A percentile compares a stretch with the other conserved stretches of the same genome.
Conservation (phyloP, 257 asterid species). For the Nicotiana sylvestris region DNA sequence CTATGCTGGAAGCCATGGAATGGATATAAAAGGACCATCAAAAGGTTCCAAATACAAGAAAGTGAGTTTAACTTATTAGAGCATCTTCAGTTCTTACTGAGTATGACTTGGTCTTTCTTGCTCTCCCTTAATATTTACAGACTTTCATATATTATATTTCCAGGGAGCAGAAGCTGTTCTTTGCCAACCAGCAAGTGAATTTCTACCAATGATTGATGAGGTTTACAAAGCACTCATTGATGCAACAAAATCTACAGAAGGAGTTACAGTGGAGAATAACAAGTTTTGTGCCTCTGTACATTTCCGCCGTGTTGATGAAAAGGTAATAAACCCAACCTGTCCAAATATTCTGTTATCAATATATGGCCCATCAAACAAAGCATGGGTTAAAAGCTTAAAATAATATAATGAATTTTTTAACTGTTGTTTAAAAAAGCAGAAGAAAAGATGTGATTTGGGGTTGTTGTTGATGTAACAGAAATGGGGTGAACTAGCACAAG, state of each 20-base stretch:
- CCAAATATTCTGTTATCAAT: neutral
- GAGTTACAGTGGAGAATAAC: conserved; percentile 82
- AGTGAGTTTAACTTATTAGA: conserved; percentile 30
- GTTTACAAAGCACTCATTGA: conserved; percentile 63
- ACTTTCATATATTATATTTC: neutral
- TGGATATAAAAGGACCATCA: conserved; percentile 98
- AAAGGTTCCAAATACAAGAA: conserved; percentile 66
- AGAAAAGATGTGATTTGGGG: neutral
- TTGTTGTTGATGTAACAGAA: conserved; percentile 39
- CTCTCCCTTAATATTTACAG: neutral
- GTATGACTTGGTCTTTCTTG: neutral
- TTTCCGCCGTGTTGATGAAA: conserved; percentile 87
- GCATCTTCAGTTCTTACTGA: neutral
- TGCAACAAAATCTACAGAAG: conserved; percentile 59
- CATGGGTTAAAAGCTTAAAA: neutral
- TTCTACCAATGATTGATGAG: conserved; percentile 81
- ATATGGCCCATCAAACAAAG: conserved; percentile 9
- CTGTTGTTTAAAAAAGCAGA: neutral
- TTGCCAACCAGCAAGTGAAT: conserved; percentile 85
- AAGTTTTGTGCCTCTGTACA: conserved; percentile 90
- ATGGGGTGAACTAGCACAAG: conserved; percentile 78
- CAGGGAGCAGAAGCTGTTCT: conserved; percentile 59
- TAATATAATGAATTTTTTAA: neutral
- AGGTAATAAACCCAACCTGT: conserved; percentile 33
- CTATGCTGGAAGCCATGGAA: conserved; percentile 99